Evolutionary conservation across 2,329 filamentous ascomycete species (phyloP), one percentile per base, ranked within the genome.

Genomic region (Claviceps sp.): DNA sequence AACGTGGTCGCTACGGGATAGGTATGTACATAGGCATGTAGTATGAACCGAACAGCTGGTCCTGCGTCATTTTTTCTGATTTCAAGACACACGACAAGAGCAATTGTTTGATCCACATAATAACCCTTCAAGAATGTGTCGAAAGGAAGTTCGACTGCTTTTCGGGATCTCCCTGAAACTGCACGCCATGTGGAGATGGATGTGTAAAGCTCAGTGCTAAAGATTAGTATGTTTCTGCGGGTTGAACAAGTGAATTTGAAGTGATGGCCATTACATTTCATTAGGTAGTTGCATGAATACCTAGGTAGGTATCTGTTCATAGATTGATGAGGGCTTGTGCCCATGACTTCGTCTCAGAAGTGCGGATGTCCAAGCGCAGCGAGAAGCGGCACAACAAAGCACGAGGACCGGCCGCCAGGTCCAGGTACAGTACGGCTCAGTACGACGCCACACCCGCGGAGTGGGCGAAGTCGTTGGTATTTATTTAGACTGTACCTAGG

Each of bases 1-100:
- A 52, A 52, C 42, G 51, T 50, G 47, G 47, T 50, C 47, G 47
- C 42, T 38, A 37, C 16, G 24, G n/a, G 24, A 47, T 24, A 30
- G 30, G 26, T 26, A 26, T 26, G 26, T 26, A 26, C 2, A 8
- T 30, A 30, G 10, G 26, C 10, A 30, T 10, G 10, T 34, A 30
- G 24, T 24, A 24, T 24, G 24, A 24, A 26, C 5, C n/a, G 30
- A n/a, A 30, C 24, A 22, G 37, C n/a, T 34, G 40, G 38, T 19
- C 16, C 34, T 44, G 45, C 40, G 19, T 42, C 26, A 19, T 48
- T 38, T 37, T 19, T 19, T 30, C 37, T 30, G 10, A 19, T 19
- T 40, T 5, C 16, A 11, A 37, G 47, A 42, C 22, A 34, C 14
- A 37, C n/a, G 14, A 49, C 42, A 16, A 42, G 39, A 44, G 19